phyloP scores from a whole-genome alignment of 2,329 filamentous ascomycete species.

The Calonectria multiphialidica region DNA sequence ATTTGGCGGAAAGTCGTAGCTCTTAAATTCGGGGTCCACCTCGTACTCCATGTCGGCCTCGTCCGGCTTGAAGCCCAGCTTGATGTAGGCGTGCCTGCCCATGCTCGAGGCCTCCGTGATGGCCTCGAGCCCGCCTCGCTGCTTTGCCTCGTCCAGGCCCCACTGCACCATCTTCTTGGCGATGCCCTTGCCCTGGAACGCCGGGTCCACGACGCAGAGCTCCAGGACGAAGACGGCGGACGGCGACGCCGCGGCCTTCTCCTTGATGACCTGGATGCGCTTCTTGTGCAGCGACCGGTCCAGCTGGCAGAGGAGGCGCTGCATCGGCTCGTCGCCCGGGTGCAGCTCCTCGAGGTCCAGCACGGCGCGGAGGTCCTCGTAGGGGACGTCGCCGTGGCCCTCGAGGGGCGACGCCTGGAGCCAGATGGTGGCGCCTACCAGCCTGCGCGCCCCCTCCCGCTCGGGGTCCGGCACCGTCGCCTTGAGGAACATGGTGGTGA shows the following conservation, averaged over 20 bases:
- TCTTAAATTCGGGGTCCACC: conserved; percentile 57
- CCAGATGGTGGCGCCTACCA: conserved; percentile 70
- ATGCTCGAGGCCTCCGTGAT: conserved; percentile 61
- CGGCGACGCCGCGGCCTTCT: conserved; percentile 51
- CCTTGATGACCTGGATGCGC: conserved; percentile 55
- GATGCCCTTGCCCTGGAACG: conserved; percentile 63
- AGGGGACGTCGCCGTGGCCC: conserved; percentile 58
- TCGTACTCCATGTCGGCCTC: conserved; percentile 56
- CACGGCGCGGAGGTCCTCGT: conserved; percentile 46
- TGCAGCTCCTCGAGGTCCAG: conserved; percentile 53
- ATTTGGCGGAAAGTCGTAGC: conserved; percentile 54
- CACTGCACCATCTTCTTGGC: conserved; percentile 59
- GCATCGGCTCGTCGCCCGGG: conserved; percentile 57
- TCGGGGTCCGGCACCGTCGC: conserved; percentile 58
- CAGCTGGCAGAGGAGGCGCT: conserved; percentile 60
- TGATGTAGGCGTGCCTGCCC: conserved; percentile 60
- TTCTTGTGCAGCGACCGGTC: conserved; percentile 57
- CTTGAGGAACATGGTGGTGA: conserved; percentile 66
- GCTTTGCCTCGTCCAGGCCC: conserved; percentile 58
- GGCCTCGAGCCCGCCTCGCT: conserved; percentile 55
- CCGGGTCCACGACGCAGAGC: conserved; percentile 64
- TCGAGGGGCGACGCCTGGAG: conserved; percentile 61
- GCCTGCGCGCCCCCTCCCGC: conserved; percentile 31
- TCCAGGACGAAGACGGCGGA: conserved; percentile 65
- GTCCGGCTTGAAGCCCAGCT: conserved; percentile 58